Base-by-base conservation (phyloP, 176 grass and related monocot species). In the Oryza brachyantha region DNA sequence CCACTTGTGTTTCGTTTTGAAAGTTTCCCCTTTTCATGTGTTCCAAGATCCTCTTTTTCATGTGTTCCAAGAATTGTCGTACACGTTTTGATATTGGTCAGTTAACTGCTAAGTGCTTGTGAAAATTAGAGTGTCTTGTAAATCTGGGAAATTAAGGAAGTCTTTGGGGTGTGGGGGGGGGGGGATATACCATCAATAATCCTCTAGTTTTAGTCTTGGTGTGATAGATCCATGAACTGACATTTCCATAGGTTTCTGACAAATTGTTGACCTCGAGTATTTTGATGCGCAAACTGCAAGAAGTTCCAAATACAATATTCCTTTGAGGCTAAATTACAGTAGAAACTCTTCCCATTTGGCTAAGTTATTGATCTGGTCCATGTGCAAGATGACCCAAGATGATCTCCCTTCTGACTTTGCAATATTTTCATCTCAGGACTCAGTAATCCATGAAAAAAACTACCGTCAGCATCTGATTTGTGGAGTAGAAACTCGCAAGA, bases 201-300 rank as follows among this genome's bases (percentile, higher is more conserved):
- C 34, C 36, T 65, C 16, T 36, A 37, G n/a, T 72, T 73, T 48
- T 17, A 81, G 36, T 81, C 38, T 34, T 67, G 61, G 29, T 66
- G 59, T 67, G 73, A 38, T 36, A 67, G 82, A 81, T 89, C 82
- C 83, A 85, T 61, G 66, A 77, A 73, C 87, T 85, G 83, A 73
- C 60, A 66, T 55, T 81, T 82, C 37, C 38, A 77, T 81, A 72
- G 48, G 54, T n/a, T 81, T 77, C 87, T 89, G 73, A 89, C 82
- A 85, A 68, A 62, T 54, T 85, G 78, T 78, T 89, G 87, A 85
- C 83, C 78, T 85, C 37, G 38, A 81, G 60, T 73, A 81, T 73
- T 85, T 52, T 75, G 84, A 78, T 85, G 83, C 66, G 60, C 83
- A 73, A 45, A 58, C 75, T 77, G 87, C 83, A 89, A 85, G 46